These are phyloP conservation scores for Flammula alnicola DNA, from an alignment of 1,284 basidiomycete genomes.

Conservation along the genomic window DNA sequence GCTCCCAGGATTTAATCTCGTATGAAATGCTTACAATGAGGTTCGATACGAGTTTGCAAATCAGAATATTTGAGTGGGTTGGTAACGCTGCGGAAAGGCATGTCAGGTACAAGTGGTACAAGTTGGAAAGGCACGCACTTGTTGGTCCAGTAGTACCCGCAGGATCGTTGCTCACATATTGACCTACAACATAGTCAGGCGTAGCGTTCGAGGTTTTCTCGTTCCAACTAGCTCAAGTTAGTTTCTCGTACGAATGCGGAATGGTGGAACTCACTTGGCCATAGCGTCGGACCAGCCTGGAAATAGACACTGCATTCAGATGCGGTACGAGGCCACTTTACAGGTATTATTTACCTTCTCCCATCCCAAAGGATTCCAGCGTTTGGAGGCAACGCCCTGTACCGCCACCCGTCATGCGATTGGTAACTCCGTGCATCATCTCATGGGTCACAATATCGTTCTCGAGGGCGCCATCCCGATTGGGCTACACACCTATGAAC, in stretches of 20 bases:
- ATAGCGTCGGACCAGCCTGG: constrained; percentile 52
- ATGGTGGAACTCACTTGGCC: constrained; percentile 38
- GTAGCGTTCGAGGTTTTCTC: constrained; percentile 39
- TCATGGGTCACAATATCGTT: constrained; percentile 56
- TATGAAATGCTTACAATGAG: constrained; percentile 34
- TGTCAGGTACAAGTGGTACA: not conserved
- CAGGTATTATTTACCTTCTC: constrained; percentile 41
- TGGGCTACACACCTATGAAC: constrained; percentile 14
- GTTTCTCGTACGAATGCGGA: not conserved
- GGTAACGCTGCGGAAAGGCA: constrained; percentile 24
- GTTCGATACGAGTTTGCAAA: constrained; percentile 37
- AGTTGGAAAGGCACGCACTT: constrained; percentile 23
- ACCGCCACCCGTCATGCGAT: constrained; percentile 56
- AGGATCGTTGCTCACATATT: constrained; percentile 33
- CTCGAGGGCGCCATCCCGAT: constrained; percentile 42
- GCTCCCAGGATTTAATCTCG: not conserved
- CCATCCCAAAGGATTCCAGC: constrained; percentile 51
- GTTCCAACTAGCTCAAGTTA: constrained; percentile 30
- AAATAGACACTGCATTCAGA: not conserved
- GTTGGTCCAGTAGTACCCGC: constrained; percentile 47
- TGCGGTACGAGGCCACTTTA: not conserved
- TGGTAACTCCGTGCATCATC: constrained; percentile 53
- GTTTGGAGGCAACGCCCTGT: constrained; percentile 54
- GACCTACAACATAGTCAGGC: constrained; percentile 44
- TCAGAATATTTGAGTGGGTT: constrained; percentile 46